Evolutionary conservation across 371 early-diverging fungal genomes (phyloP).

Genomic region (Rhizopus microsporus): DNA sequence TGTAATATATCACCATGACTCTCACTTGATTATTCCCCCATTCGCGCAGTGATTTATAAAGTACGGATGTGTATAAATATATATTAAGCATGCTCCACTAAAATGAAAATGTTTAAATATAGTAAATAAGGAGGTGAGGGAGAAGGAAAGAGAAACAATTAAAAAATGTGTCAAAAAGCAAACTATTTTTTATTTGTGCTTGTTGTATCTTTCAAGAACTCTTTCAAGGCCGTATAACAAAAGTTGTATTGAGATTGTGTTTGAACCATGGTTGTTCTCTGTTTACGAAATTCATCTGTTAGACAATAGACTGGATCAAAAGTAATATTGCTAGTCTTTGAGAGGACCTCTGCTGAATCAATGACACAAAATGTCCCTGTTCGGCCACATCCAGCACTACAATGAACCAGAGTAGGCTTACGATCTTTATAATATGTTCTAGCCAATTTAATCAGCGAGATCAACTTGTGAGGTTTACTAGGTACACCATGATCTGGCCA

Average conservation of each 20-base stretch:
- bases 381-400: slow-evolving; percentile 97
- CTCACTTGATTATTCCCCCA: background rate
- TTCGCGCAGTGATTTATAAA: no score
- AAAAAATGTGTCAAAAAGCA: background rate
- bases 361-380: slow-evolving; percentile 91
- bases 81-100: slow-evolving; percentile 1
- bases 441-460: slow-evolving; percentile 43
- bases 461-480: slow-evolving; percentile 39
- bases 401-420: slow-evolving; percentile 71
- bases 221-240: slow-evolving; percentile 75
- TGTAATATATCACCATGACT: background rate
- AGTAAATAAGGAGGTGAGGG: background rate
- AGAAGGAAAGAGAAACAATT: background rate
- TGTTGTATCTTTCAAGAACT: slow-evolving; percentile 14
- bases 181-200: background rate
- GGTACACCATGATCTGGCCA: slow-evolving; percentile 94
- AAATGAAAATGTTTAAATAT: slow-evolving; percentile 10
- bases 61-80: background rate
- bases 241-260: slow-evolving; percentile 81
- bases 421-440: slow-evolving; percentile 28
- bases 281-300: slow-evolving; percentile 74
- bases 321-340: slow-evolving; percentile 4
- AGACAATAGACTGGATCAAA: slow-evolving; percentile 67
- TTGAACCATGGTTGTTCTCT: slow-evolving; percentile 89
- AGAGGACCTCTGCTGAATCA: slow-evolving; percentile 22